These are phyloP conservation scores for Crucibulum laeve DNA, from an alignment of 768 basidiomycete species.

Conservation along the genomic window DNA sequence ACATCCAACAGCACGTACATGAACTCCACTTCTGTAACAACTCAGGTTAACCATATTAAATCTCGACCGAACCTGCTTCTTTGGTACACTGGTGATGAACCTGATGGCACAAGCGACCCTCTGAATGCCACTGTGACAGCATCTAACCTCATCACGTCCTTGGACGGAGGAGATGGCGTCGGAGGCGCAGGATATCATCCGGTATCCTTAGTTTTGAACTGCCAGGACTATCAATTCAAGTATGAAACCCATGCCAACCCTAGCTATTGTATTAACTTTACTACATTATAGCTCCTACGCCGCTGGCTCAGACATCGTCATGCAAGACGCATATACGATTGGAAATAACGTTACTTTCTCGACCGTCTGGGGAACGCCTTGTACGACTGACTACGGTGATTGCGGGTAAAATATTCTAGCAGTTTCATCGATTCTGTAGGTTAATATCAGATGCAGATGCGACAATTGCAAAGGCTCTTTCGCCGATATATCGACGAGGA, in stretches of 20 bases:
- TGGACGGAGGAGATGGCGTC: constrained; percentile 47
- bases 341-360: constrained; percentile 65
- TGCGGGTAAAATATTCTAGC: constrained; percentile 53
- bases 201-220: constrained; percentile 60
- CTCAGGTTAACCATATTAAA: constrained; percentile 68
- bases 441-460: constrained; percentile 27
- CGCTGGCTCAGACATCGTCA: constrained; percentile 61
- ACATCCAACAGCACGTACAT: constrained; percentile 53
- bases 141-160: constrained; percentile 51
- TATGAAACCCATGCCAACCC: constrained; percentile 9
- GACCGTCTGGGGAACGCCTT: constrained; percentile 54
- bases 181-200: constrained; percentile 61
- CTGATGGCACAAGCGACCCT: constrained; percentile 67
- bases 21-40: constrained; percentile 56
- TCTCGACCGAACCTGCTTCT: constrained; percentile 62
- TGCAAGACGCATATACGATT: constrained; percentile 64
- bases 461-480: constrained; percentile 67
- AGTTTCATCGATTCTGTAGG: background rate
- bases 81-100: constrained; percentile 76
- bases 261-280: background rate
- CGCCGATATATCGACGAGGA: constrained; percentile 62
- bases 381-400: constrained; percentile 62
- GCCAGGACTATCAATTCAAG: constrained; percentile 63
- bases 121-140: constrained; percentile 51
- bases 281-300: constrained; percentile 30